Percentiles rank a stretch among this genome's conserved stretches.
These are phyloP conservation scores for Carex parvula DNA, from an alignment of 176 grass and related monocot species.

Conservation along the genomic window DNA sequence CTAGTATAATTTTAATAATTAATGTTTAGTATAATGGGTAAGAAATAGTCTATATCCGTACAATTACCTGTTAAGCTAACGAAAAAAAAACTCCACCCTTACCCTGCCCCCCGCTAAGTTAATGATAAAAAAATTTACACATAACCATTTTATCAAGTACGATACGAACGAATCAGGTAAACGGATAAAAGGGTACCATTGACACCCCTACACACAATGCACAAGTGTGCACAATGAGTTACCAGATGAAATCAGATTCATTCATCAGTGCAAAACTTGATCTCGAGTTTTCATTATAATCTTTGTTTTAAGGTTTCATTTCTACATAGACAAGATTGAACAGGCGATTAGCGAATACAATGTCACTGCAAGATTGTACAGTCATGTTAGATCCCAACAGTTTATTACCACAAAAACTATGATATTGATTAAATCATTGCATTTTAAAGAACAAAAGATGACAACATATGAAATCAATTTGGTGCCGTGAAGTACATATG, in stretches of 20 bases:
- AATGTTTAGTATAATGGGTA: too few relatives aligned
- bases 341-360: not conserved
- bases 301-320: not conserved
- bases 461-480: not conserved
- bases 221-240: not conserved
- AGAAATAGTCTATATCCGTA: too few relatives aligned
- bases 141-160: too few relatives aligned
- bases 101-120: too few relatives aligned
- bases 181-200: too few relatives aligned
- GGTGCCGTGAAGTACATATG: slow-evolving; percentile 4
- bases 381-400: not conserved
- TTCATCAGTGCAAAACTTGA: not conserved
- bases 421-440: not conserved
- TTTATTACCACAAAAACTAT: not conserved
- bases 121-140: too few relatives aligned
- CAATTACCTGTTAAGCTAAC: too few relatives aligned
- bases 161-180: too few relatives aligned
- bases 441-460: not conserved
- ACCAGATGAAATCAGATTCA: not conserved
- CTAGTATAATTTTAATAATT: too few relatives aligned
- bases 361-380: not conserved
- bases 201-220: not conserved
- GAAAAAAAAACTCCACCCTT: too few relatives aligned
- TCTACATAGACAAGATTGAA: not conserved
- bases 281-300: not conserved